Evolutionary conservation across 176 grass and related monocot genomes (phyloP).

Genomic region (Oropetium thomaeum): DNA sequence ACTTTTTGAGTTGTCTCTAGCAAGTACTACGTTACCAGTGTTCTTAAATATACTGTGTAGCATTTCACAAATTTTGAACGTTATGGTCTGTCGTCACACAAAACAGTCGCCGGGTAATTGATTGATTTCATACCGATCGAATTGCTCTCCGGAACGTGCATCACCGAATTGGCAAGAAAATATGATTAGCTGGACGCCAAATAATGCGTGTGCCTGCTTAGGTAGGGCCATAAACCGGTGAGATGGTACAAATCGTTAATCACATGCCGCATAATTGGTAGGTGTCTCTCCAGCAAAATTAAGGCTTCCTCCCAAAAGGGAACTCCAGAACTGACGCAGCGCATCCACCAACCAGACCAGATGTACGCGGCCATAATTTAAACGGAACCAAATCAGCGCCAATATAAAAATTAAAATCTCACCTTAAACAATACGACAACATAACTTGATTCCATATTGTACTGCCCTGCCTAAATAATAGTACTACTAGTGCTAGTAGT

Average conservation of each 20-base stretch:
- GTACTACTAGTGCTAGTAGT: not conserved
- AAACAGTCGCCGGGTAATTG: not conserved
- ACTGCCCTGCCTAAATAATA: slow-evolving; percentile 18
- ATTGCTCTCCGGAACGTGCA: not conserved
- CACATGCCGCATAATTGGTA: slow-evolving; percentile 35
- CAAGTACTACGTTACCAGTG: too few species aligned
- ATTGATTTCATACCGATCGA: not conserved
- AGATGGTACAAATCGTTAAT: slow-evolving; percentile 32
- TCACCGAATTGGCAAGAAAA: not conserved
- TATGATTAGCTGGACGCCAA: not conserved
- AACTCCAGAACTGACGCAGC: slow-evolving; percentile 37
- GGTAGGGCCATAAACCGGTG: not conserved
- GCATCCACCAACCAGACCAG: slow-evolving; percentile 34
- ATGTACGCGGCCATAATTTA: slow-evolving; percentile 21
- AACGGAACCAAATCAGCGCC: slow-evolving; percentile 35
- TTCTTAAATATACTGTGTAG: not conserved
- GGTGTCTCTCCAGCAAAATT: slow-evolving; percentile 37
- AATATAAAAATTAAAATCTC: slow-evolving; percentile 14
- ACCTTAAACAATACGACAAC: slow-evolving; percentile 11
- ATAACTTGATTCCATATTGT: slow-evolving; percentile 22
- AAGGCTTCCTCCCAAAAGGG: slow-evolving; percentile 38
- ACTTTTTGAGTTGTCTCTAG: not conserved
- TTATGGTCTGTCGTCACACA: not conserved
- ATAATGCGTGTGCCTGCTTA: slow-evolving; percentile 6
- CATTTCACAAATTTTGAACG: not conserved